Percentiles rank a stretch among this genome's conserved stretches.
Evolutionary conservation across 306 rosid species (phyloP).

Genomic region (Vigna nakashimae): DNA sequence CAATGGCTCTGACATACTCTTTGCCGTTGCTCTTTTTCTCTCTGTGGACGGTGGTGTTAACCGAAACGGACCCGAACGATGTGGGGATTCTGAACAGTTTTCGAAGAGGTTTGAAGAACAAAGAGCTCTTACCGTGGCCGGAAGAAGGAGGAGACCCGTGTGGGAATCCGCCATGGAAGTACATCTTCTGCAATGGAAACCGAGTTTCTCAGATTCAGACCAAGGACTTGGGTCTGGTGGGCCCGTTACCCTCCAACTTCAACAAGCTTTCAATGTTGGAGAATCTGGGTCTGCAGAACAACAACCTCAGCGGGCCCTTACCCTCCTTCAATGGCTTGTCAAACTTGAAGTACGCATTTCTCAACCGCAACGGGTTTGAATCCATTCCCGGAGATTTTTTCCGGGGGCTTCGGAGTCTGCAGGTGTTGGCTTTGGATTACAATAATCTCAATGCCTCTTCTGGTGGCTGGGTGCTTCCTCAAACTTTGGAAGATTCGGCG

Average conservation of each 20-base stretch:
- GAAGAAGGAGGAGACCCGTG: constrained; percentile 71
- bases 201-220: constrained; percentile 84
- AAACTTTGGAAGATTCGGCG: constrained; percentile 42
- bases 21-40: constrained; percentile 17
- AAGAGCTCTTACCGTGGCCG: constrained; percentile 81
- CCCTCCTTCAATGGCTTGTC: constrained; percentile 64
- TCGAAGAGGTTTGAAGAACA: constrained; percentile 60
- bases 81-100: constrained; percentile 59
- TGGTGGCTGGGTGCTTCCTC: constrained; percentile 69
- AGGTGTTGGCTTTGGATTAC: constrained; percentile 72
- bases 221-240: constrained; percentile 57
- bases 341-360: constrained; percentile 52
- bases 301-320: constrained; percentile 59
- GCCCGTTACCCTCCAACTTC: constrained; percentile 70
- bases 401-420: constrained; percentile 58
- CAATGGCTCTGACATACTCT: background rate
- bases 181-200: constrained; percentile 55
- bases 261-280: constrained; percentile 68
- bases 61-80: constrained; percentile 70
- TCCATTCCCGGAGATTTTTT: constrained; percentile 73
- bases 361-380: constrained; percentile 63
- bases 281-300: constrained; percentile 76
- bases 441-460: constrained; percentile 56
- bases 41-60: constrained; percentile 22
- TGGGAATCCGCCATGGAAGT: constrained; percentile 62